Percentiles rank a stretch among this genome's conserved stretches.
These are phyloP conservation scores for Ilyonectria mors-panacis DNA, from an alignment of 2,329 filamentous ascomycete genomes.

Conservation along the genomic window DNA sequence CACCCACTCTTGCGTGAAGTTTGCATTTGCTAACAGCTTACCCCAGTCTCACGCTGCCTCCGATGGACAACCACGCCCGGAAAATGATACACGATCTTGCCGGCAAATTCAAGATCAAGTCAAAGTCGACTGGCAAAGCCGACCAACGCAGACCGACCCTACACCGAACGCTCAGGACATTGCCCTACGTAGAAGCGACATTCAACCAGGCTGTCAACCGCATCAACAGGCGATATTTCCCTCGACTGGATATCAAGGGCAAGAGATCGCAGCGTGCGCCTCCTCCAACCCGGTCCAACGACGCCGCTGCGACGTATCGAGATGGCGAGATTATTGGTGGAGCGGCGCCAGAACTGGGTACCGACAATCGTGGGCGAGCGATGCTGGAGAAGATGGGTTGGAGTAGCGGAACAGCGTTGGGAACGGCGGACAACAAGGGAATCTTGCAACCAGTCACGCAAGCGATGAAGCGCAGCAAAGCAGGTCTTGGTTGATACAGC, in stretches of 20 bases:
- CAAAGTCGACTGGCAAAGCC: conserved; percentile 84
- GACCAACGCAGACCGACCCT: conserved; percentile 82
- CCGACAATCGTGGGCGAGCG: conserved; percentile 85
- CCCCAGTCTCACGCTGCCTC: conserved; percentile 79
- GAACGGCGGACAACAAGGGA: conserved; percentile 86
- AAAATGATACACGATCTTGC: conserved; percentile 87
- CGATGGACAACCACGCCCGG: conserved; percentile 85
- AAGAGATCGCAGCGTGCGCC: conserved; percentile 53
- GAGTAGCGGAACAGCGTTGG: conserved; percentile 88
- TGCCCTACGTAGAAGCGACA: conserved; percentile 69
- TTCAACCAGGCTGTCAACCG: conserved; percentile 58
- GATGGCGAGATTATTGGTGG: conserved; percentile 93
- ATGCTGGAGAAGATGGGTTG: conserved; percentile 99
- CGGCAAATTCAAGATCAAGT: conserved; percentile 81
- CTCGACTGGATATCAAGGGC: conserved; percentile 62
- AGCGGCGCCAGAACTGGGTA: conserved; percentile 85
- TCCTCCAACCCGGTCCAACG: conserved; percentile 41
- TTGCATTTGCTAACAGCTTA: conserved; percentile 25
- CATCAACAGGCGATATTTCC: conserved; percentile 68
- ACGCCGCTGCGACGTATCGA: conserved; percentile 66
- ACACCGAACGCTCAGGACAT: conserved; percentile 79
- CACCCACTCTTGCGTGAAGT: neutral
- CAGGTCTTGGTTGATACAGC: conserved; percentile 77
- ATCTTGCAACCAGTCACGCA: conserved; percentile 89
- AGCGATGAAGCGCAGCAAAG: conserved; percentile 87